Evolutionary conservation across 768 basidiomycete species (phyloP).

Genomic region (Russula foetens): DNA sequence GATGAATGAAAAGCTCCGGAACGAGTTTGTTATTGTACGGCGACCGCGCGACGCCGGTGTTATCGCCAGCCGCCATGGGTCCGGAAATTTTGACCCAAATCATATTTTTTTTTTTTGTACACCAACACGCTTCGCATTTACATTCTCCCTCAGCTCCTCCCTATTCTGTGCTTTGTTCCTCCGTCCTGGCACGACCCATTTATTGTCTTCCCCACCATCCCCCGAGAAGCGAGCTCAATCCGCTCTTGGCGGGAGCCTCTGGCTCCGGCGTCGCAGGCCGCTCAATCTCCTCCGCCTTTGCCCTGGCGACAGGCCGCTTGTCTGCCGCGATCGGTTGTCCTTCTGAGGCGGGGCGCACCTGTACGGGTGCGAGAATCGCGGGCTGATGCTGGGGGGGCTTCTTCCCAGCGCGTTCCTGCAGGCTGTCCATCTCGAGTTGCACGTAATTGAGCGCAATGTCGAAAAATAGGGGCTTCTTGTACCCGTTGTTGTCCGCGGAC

Average conservation of each 20-base stretch:
- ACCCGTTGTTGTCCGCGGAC: slow-evolving; percentile 34
- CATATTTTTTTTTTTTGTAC: too few relatives aligned
- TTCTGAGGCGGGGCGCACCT: slow-evolving; percentile 20
- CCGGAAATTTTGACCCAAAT: background rate
- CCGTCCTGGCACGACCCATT: background rate
- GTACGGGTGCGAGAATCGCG: slow-evolving; percentile 21
- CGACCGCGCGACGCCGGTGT: background rate
- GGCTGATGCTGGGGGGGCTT: slow-evolving; percentile 31
- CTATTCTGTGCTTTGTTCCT: too few relatives aligned
- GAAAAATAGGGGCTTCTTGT: slow-evolving; percentile 87
- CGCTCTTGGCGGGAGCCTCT: slow-evolving; percentile 36
- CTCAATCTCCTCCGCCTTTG: slow-evolving; percentile 48
- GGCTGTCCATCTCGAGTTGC: slow-evolving; percentile 71
- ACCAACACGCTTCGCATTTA: too few relatives aligned
- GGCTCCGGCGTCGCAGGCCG: slow-evolving; percentile 46
- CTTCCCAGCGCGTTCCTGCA: slow-evolving; percentile 67
- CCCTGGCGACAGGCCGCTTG: slow-evolving; percentile 43
- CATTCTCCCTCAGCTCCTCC: too few relatives aligned
- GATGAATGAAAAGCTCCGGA: background rate
- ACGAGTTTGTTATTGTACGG: background rate
- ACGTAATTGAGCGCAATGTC: slow-evolving; percentile 93
- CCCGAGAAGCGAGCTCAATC: slow-evolving; percentile 60
- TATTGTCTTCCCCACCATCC: slow-evolving; percentile 71
- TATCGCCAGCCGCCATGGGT: background rate
- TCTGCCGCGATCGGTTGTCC: slow-evolving; percentile 29